Percentiles rank a stretch among this genome's conserved stretches.
Conservation (phyloP, 2,329 filamentous ascomycete species). For the Aspergillus melleus region DNA sequence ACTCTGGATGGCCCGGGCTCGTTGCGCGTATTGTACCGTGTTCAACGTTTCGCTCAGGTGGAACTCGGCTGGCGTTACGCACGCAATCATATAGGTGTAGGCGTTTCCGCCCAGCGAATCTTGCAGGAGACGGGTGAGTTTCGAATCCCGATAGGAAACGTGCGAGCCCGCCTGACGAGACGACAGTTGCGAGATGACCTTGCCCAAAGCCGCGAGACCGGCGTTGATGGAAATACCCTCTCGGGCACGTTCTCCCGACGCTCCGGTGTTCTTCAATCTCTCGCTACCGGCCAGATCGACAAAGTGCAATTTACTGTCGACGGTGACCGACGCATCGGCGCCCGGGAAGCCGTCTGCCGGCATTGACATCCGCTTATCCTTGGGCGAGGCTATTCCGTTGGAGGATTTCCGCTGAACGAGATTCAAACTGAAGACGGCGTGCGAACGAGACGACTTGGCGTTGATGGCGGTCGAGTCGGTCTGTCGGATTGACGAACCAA, state of each 20-base stretch:
- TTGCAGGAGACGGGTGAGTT: slow-evolving; percentile 88
- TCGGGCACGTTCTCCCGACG: slow-evolving; percentile 88
- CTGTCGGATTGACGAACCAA: slow-evolving; percentile 90
- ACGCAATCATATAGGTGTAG: slow-evolving; percentile 99
- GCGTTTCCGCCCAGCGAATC: slow-evolving; percentile 96
- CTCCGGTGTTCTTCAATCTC: slow-evolving; percentile 93
- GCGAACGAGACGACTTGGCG: slow-evolving; percentile 93
- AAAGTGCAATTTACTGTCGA: slow-evolving; percentile 98
- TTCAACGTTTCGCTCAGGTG: slow-evolving; percentile 97
- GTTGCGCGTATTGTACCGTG: slow-evolving; percentile 94
- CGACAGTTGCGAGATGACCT: slow-evolving; percentile 97
- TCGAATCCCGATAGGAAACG: slow-evolving; percentile 98
- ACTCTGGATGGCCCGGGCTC: slow-evolving; percentile 93
- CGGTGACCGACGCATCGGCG: slow-evolving; percentile 68
- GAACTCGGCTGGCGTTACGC: slow-evolving; percentile 94
- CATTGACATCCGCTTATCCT: slow-evolving; percentile 84
- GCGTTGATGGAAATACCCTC: slow-evolving; percentile 99
- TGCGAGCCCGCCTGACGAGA: slow-evolving; percentile 83
- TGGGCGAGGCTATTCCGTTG: slow-evolving; percentile 48
- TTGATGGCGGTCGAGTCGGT: slow-evolving; percentile 98
- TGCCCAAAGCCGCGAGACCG: slow-evolving; percentile 88
- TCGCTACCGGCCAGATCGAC: slow-evolving; percentile 97
- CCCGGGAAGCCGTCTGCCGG: slow-evolving; percentile 75
- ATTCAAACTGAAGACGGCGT: slow-evolving; percentile 95
- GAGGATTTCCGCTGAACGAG: slow-evolving; percentile 72